Evolutionary conservation across 805 yeast genomes (phyloP), one percentile per base, ranked within the genome.

Genomic region (Pichia ethanolica): DNA sequence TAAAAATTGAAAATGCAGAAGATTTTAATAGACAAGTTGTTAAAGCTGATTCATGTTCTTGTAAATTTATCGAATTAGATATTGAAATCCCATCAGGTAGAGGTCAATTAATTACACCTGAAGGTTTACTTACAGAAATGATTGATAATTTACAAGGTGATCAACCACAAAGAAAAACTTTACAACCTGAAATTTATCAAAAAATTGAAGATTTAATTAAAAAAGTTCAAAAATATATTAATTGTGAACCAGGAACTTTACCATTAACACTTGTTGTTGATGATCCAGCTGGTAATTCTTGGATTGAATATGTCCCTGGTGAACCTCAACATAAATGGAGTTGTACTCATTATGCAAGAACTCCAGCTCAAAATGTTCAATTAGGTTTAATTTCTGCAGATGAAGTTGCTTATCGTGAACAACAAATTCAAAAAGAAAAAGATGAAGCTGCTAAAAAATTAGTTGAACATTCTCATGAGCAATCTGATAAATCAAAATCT

Each of bases 261-360:
- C 98, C 98, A 2, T 61, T 91, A 53, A 86, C 95, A 0, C 76
- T 91, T 44, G 73, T 76, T 27, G 70, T 89, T 10, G 96, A 90
- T 66, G 99, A 93, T 67, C 97, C 99, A 32, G 79, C 97, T 1
- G 99, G 99, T 13, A 93, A 93, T 71, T 91, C 98, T 5, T 93
- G 97, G 96, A 81, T 93, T 48, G 96, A 88, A 63, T 88, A 76
- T 65, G 68, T 78, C 52, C 97, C 97, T 20, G 90, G 87, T 52
- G 96, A 89, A 64, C 76, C 95, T 5, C 73, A 85, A 36, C 95
- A 88, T 67, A 89, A 90, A 67, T 91, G 97, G 97, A 77, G 93
- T 28, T 85, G 81, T 66, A 72, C 76, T 35, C 90, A 88, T 60
- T 93, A 90, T 65, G 69, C 75, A 57, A 80, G 99, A 68, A 79